Evolutionary conservation across 2,329 filamentous ascomycete genomes (phyloP).

Genomic region (Chaetomium globosum): DNA sequence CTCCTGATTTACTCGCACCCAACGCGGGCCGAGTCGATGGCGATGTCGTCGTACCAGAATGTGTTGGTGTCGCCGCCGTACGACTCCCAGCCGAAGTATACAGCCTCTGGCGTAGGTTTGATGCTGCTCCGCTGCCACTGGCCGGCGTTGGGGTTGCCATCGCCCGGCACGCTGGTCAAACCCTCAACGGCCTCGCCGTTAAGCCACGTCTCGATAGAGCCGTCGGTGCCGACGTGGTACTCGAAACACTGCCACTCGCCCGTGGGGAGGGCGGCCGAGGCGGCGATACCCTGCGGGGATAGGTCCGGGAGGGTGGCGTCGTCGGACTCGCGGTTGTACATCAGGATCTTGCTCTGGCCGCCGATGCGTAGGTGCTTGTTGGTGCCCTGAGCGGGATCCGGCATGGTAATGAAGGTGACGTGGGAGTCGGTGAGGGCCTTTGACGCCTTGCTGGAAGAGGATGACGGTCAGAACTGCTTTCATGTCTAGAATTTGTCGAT

Average conservation of each 20-base stretch:
- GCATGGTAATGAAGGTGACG: conserved; percentile 67
- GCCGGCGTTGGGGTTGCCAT: conserved; percentile 53
- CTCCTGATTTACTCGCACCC: conserved; percentile 46
- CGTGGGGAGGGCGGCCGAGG: conserved; percentile 55
- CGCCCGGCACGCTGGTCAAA: conserved; percentile 52
- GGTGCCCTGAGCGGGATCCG: conserved; percentile 57
- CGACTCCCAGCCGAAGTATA: conserved; percentile 67
- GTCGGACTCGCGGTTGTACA: conserved; percentile 67
- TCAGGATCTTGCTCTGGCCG: conserved; percentile 62
- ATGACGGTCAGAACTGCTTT: neutral
- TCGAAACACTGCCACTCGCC: conserved; percentile 62
- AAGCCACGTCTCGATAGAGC: conserved; percentile 63
- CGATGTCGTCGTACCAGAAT: conserved; percentile 65
- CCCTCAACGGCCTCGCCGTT: conserved; percentile 55
- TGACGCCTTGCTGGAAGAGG: conserved; percentile 52
- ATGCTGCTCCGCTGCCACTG: conserved; percentile 56
- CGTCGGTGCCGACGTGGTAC: conserved; percentile 61
- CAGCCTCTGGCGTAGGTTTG: conserved; percentile 55
- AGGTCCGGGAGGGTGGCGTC: conserved; percentile 65
- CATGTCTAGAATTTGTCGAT: too few relatives aligned
- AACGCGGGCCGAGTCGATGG: conserved; percentile 50
- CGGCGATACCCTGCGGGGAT: conserved; percentile 61
- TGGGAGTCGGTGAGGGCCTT: conserved; percentile 61
- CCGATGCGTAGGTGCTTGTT: conserved; percentile 65
- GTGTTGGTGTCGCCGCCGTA: conserved; percentile 64